Conservation (phyloP, 768 basidiomycete genomes). For the Kwoniella sp. region DNA sequence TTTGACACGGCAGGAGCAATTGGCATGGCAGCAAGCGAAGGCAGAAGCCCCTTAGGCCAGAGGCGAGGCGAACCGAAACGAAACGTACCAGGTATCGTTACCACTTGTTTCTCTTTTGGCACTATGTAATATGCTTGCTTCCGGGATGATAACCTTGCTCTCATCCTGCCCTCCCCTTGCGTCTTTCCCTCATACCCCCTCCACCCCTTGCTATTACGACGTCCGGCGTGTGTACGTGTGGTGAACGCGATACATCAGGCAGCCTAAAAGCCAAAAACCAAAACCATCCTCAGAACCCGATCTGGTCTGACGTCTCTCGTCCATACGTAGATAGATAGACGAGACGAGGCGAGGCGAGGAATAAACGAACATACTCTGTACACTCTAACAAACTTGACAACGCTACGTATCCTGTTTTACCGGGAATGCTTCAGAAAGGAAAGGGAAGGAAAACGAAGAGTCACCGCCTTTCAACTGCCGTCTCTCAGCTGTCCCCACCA, state of each 20-base stretch:
- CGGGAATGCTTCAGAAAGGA: background rate
- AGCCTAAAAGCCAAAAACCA: too few relatives aligned
- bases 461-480: background rate
- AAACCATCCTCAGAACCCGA: conserved; percentile 1
- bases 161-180: background rate
- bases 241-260: background rate
- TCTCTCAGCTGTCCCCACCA: background rate
- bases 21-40: background rate
- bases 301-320: background rate
- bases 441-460: background rate
- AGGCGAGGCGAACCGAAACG: background rate
- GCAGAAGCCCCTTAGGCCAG: background rate
- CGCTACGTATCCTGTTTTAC: conserved; percentile 3
- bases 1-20: background rate
- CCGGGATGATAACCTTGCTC: conserved; percentile 3
- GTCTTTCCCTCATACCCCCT: too few relatives aligned
- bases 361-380: background rate
- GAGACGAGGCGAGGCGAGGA: background rate
- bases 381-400: conserved; percentile 1
- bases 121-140: background rate
- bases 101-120: conserved; percentile 12
- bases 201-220: background rate
- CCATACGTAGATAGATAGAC: background rate
- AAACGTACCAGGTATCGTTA: conserved; percentile 6
- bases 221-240: background rate